Conservation (phyloP, 441 rosid species). For the Cnidoscolus chayamansa region DNA sequence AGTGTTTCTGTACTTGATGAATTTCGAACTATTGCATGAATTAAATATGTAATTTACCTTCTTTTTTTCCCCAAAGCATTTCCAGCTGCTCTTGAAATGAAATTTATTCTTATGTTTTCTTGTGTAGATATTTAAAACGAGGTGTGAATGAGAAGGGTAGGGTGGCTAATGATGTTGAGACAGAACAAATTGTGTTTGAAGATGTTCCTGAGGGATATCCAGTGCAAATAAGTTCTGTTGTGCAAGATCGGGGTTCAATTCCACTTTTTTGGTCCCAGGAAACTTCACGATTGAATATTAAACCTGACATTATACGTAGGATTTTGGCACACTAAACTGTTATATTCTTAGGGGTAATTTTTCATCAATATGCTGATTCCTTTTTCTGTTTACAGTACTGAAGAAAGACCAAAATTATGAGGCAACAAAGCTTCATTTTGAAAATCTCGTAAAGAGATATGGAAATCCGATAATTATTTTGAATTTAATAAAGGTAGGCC, state of each 20-base stretch:
- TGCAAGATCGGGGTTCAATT: slow-evolving; percentile 96
- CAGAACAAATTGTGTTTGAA: slow-evolving; percentile 94
- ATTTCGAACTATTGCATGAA: neutral
- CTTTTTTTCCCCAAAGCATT: neutral
- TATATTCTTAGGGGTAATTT: neutral
- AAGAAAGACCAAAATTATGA: slow-evolving; percentile 79
- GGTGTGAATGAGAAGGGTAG: slow-evolving; percentile 95
- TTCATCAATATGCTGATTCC: neutral
- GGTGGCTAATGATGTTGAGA: slow-evolving; percentile 99
- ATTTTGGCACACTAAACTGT: neutral
- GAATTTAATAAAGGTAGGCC: slow-evolving; percentile 86
- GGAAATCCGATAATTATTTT: slow-evolving; percentile 93
- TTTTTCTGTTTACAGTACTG: slow-evolving; percentile 52
- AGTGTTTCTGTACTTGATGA: neutral
- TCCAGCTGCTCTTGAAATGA: neutral
- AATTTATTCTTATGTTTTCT: slow-evolving; percentile 15
- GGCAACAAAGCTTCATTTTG: slow-evolving; percentile 94
- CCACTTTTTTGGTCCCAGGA: slow-evolving; percentile 99
- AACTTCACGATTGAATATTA: slow-evolving; percentile 87
- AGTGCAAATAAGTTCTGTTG: slow-evolving; percentile 80
- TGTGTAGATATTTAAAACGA: slow-evolving; percentile 80
- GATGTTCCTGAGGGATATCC: slow-evolving; percentile 71
- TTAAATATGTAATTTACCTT: neutral
- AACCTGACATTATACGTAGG: slow-evolving; percentile 91
- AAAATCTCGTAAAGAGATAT: slow-evolving; percentile 87